Evolutionary conservation across 495 filamentous ascomycete genomes (phyloP).

Genomic region (Podospora appendiculata): DNA sequence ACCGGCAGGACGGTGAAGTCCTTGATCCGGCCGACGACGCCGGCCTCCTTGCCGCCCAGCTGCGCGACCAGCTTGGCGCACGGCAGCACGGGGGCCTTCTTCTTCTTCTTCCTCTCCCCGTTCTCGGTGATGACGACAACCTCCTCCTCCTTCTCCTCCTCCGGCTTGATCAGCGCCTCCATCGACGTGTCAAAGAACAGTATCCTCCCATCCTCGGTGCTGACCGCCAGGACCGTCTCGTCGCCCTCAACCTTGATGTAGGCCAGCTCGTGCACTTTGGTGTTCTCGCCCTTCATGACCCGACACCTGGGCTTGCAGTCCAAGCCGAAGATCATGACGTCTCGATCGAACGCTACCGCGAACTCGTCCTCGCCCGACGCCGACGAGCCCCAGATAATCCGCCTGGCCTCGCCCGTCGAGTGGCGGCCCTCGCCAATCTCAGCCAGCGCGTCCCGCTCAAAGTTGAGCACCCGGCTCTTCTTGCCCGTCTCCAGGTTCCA

Average conservation of each 20-base stretch:
- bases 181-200: conserved; percentile 69
- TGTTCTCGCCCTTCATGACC: conserved; percentile 56
- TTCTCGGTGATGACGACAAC: neutral
- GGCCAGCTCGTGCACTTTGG: conserved; percentile 73
- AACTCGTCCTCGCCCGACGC: conserved; percentile 67
- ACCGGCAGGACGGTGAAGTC: conserved; percentile 65
- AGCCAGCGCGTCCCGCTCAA: conserved; percentile 56
- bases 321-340: conserved; percentile 76
- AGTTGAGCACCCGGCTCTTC: conserved; percentile 87
- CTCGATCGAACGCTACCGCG: conserved; percentile 81
- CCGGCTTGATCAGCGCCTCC: conserved; percentile 22
- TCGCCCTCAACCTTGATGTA: conserved; percentile 51
- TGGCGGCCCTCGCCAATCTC: conserved; percentile 69
- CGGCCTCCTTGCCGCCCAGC: conserved; percentile 64
- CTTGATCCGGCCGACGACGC: conserved; percentile 68
- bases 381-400: conserved; percentile 68
- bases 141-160: conserved; percentile 2
- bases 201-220: conserved; percentile 89
- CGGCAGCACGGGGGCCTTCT: conserved; percentile 20
- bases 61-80: conserved; percentile 58
- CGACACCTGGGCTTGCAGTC: conserved; percentile 73
- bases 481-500: conserved; percentile 97
- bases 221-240: conserved; percentile 56
- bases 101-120: conserved; percentile 19
- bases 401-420: conserved; percentile 73